A percentile compares a stretch with the other conserved stretches of the same genome.
These are phyloP conservation scores for Vaccinium vitisidaea DNA, from an alignment of 148 eudicot species.

Conservation along the genomic window DNA sequence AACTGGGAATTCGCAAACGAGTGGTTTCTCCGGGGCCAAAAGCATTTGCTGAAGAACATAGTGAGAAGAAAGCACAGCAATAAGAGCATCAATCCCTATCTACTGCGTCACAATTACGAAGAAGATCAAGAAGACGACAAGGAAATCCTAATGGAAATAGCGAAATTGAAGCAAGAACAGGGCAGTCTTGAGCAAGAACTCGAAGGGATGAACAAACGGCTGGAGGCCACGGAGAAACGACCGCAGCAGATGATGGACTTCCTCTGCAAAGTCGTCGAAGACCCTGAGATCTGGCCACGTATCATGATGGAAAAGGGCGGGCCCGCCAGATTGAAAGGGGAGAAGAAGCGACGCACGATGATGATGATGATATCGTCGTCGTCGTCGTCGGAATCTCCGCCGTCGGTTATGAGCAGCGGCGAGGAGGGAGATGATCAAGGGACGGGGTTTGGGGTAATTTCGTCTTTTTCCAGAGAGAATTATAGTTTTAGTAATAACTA, in stretches of 20 bases:
- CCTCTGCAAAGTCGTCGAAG: conserved; percentile 55
- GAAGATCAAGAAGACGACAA: conserved; percentile 39
- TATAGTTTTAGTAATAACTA: background rate
- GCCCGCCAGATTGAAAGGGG: conserved; percentile 24
- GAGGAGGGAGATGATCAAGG: conserved; percentile 26
- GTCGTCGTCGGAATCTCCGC: conserved; percentile 28
- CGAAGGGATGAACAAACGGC: conserved; percentile 50
- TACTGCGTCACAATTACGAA: conserved; percentile 8
- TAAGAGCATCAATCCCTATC: background rate
- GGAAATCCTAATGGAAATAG: conserved; percentile 48
- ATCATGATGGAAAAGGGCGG: conserved; percentile 45
- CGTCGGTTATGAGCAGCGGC: conserved; percentile 22
- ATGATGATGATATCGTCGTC: conserved; percentile 30
- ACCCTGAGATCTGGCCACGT: conserved; percentile 63
- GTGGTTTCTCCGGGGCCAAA: conserved; percentile 72
- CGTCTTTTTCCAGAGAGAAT: conserved; percentile 23
- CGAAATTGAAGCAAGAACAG: conserved; percentile 60
- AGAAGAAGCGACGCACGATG: conserved; percentile 45
- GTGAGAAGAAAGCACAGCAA: conserved; percentile 43
- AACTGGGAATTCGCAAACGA: conserved; percentile 72
- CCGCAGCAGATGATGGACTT: conserved; percentile 87
- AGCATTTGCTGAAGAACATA: conserved; percentile 54
- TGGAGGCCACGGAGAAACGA: conserved; percentile 74
- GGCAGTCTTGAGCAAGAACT: conserved; percentile 53
- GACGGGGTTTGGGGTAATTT: conserved; percentile 16